Conservation (phyloP, 2,329 filamentous ascomycete genomes). For the Balansia obtecta region DNA sequence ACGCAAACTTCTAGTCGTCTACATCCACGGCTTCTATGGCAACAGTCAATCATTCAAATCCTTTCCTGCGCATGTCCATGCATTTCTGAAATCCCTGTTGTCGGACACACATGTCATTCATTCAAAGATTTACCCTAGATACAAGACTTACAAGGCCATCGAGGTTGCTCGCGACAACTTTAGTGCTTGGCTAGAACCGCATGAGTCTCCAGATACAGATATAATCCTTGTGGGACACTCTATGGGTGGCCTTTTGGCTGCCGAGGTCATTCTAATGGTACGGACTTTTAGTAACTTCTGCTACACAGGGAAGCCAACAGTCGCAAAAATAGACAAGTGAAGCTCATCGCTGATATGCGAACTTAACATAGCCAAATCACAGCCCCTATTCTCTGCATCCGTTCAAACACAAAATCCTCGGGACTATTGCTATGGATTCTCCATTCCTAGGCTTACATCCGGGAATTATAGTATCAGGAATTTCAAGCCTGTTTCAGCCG, state of each 20-base stretch:
- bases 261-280: slow-evolving; percentile 62
- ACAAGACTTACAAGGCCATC: slow-evolving; percentile 62
- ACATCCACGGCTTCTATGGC: slow-evolving; percentile 85
- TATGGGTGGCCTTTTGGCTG: slow-evolving; percentile 75
- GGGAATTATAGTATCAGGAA: slow-evolving; percentile 69
- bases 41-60: slow-evolving; percentile 77
- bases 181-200: slow-evolving; percentile 67
- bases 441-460: slow-evolving; percentile 84
- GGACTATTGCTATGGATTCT: slow-evolving; percentile 71
- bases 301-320: not conserved
- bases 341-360: not conserved
- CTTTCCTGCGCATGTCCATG: slow-evolving; percentile 80
- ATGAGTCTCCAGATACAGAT: slow-evolving; percentile 63
- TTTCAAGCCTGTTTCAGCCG: slow-evolving; percentile 61
- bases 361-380: slow-evolving; percentile 18
- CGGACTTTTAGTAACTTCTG: slow-evolving; percentile 6
- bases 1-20: slow-evolving; percentile 60
- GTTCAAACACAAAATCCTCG: slow-evolving; percentile 65
- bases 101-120: slow-evolving; percentile 67
- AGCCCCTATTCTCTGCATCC: slow-evolving; percentile 22
- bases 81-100: slow-evolving; percentile 53
- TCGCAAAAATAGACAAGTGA: not conserved
- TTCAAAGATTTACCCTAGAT: slow-evolving; percentile 74
- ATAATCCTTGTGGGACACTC: slow-evolving; percentile 77
- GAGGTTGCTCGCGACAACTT: slow-evolving; percentile 70